Evolutionary conservation across 495 filamentous ascomycete species (phyloP).

Genomic region (Penicillium cosmopolitanum): DNA sequence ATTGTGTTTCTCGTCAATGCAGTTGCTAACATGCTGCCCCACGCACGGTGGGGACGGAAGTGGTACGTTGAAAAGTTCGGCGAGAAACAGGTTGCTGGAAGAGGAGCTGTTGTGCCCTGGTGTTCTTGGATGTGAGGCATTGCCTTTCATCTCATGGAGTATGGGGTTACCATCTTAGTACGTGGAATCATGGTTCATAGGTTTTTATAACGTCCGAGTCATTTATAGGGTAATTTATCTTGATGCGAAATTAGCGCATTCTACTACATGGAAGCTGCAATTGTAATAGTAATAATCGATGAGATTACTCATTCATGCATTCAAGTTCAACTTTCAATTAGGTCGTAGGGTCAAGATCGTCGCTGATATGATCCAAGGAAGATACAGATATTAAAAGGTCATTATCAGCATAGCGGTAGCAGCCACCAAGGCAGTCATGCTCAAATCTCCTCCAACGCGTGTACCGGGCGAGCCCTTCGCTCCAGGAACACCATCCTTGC

Average conservation of each 20-base stretch:
- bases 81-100: constrained; percentile 68
- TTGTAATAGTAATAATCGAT: no score
- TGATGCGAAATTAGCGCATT: no score
- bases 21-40: constrained; percentile 84
- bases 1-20: constrained; percentile 84
- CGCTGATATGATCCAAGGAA: no score
- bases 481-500: constrained; percentile 3
- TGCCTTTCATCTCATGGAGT: no score
- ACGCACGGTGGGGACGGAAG: constrained; percentile 77
- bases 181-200: no score
- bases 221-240: no score
- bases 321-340: no score
- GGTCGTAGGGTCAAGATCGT: no score
- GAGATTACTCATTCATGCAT: no score
- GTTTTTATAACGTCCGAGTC: no score
- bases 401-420: constrained; percentile 1
- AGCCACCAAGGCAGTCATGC: not conserved
- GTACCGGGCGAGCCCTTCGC: constrained; percentile 3
- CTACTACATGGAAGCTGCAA: no score
- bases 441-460: not conserved
- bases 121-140: constrained; percentile 44
- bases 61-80: constrained; percentile 94
- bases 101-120: constrained; percentile 84
- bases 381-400: not conserved
- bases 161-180: no score